Evolutionary conservation across 1,139 yeast genomes (phyloP), one percentile per base, ranked within the genome.

Genomic region (Pichia sp.): DNA sequence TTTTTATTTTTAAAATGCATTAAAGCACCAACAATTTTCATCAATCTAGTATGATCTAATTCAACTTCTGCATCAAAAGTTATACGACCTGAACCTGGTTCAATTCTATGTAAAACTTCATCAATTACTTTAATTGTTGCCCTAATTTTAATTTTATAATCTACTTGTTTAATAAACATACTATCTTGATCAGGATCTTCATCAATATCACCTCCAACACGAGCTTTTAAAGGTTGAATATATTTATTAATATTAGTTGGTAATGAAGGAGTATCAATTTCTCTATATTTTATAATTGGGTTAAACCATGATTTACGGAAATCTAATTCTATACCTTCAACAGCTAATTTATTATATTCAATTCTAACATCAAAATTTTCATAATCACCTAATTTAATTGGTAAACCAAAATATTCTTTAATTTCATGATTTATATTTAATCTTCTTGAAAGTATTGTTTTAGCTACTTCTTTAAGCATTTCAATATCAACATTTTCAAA

Each of bases 11-110:
- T 54, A 39, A 53, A 62, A 8, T 61, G 57, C 40, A 63, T 49
- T 9, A 60, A 43, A 33, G 61, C 60, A 38, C 54, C 53, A 3
- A 53, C 54, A 9, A 63, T 53, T 44, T 60, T 61, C 37, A 63
- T 55, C 7, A 62, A 55, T 47, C 60, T 59, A 5, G 65, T 63
- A 42, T 63, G 67, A 48, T 64, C 67, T 31, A 63, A 61, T 41
- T 63, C 65, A 18, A 64, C 56, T n/a, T 61, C 59, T 4, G 65
- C 67, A 11, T 46, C 50, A 44, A 63, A 64, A 6, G 59, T 52
- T 31, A 63, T 58, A 9, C 54, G 53, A 9, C 64, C 66, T 11
- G 59, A 46, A 3, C 58, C 63, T 10, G 57, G 55, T 29, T 62
- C 63, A 27, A 56, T 55, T 40, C 52, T 43, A 6, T 54, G 45